Evolutionary conservation across 805 yeast genomes (phyloP).

Genomic region (Maudiozyma saulgeensis): DNA sequence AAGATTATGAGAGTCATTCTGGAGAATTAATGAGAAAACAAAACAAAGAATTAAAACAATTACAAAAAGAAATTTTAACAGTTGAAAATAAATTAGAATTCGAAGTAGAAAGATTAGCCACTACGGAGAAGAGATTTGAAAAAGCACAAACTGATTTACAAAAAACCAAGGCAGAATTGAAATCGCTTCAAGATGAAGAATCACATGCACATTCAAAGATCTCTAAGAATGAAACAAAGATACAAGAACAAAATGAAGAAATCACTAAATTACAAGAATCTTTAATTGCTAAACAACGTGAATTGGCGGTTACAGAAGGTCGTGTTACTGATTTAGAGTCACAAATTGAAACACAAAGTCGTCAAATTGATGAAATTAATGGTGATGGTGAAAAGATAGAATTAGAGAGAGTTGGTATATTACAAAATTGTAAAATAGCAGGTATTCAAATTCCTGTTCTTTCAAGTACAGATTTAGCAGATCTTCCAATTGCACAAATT

Average conservation of each 20-base stretch:
- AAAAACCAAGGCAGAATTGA: slow-evolving; percentile 30
- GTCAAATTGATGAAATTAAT: slow-evolving; percentile 33
- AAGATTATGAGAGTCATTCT: slow-evolving; percentile 61
- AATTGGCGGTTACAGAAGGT: slow-evolving; percentile 41
- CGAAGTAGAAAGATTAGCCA: slow-evolving; percentile 50
- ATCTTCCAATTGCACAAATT: slow-evolving; percentile 50
- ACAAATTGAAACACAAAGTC: slow-evolving; percentile 25
- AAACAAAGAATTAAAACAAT: slow-evolving; percentile 52
- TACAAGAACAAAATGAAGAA: slow-evolving; percentile 32
- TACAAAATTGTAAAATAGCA: slow-evolving; percentile 69
- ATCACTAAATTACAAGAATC: slow-evolving; percentile 27
- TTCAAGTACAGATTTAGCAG: slow-evolving; percentile 47
- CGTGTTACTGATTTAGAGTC: slow-evolving; percentile 30
- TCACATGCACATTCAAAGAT: slow-evolving; percentile 26
- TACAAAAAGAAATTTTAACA: slow-evolving; percentile 50
- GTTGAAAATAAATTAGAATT: slow-evolving; percentile 53
- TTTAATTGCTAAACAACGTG: slow-evolving; percentile 25
- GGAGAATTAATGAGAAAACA: slow-evolving; percentile 49
- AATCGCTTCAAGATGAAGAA: slow-evolving; percentile 28
- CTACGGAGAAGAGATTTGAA: slow-evolving; percentile 40
- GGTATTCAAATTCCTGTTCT: slow-evolving; percentile 53
- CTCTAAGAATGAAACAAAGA: slow-evolving; percentile 33
- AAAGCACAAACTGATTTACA: slow-evolving; percentile 32
- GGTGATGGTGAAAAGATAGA: slow-evolving; percentile 46
- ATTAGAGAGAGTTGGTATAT: slow-evolving; percentile 45